Base-by-base conservation (phyloP, 2,329 filamentous ascomycete species). In the Spiromastix sp. region DNA sequence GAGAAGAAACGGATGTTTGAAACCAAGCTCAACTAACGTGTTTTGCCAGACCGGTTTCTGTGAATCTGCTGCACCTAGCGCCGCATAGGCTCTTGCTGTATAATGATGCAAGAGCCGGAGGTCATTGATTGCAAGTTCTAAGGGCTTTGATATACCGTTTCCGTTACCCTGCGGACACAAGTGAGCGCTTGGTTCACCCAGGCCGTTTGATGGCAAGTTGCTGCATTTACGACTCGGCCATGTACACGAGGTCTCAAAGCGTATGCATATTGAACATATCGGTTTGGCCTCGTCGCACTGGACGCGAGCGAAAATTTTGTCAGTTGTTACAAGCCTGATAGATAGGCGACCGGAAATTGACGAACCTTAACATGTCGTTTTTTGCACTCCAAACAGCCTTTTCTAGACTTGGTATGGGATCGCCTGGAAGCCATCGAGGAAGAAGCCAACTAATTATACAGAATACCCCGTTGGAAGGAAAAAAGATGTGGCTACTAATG, bases 371-470 rank as follows among this genome's bases (percentile, higher is more conserved):
- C 96, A 62, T 96, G 91, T 57, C 91, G 79, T 57, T 82, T 80
- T 66, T 98, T 96, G 74, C 91, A 98, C 44, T 86, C 94, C 53
- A 89, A 87, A 72, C 91, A 98, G 46, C 91, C 91, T 67, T 94
- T 96, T 56, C 91, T 81, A 53, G 87, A 95, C 70, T 98, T 98
- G 59, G 91, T 96, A 68, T 98, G 91, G 11, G 37, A 42, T 13
- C 37, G 21, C n/a, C 21, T n/a, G n/a, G n/a, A n/a, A n/a, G n/a
- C n/a, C n/a, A n/a, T n/a, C n/a, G n/a, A n/a, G n/a, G n/a, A n/a
- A n/a, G n/a, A n/a, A n/a, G n/a, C n/a, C n/a, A n/a, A n/a, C n/a
- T n/a, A n/a, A n/a, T n/a, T n/a, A n/a, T n/a, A n/a, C n/a, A n/a
- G n/a, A n/a, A n/a, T n/a, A n/a, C n/a, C n/a, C n/a, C n/a, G n/a